Evolutionary conservation across 2,329 filamentous ascomycete species (phyloP).

Genomic region (Cytospora paraplurivora): DNA sequence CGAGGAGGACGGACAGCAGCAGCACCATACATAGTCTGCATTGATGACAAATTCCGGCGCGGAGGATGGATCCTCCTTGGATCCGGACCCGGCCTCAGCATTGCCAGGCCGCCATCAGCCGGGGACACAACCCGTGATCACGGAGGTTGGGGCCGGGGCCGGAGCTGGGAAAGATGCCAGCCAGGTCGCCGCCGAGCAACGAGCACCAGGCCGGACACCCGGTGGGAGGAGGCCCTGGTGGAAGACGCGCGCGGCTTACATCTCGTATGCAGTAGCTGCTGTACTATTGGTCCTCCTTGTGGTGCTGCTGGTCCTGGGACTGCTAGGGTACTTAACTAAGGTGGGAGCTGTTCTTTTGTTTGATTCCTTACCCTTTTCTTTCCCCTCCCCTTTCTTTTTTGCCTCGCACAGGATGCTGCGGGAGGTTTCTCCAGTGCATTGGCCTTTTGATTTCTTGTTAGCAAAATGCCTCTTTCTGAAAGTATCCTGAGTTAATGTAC

Average conservation of each 20-base stretch:
- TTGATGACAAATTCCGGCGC: constrained; percentile 22
- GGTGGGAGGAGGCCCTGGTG: constrained; percentile 23
- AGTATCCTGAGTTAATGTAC: too few species aligned
- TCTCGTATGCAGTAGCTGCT: constrained; percentile 16
- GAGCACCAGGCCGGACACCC: not conserved
- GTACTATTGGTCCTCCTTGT: constrained; percentile 22
- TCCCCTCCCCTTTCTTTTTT: constrained; percentile 22
- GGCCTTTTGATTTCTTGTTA: too few species aligned
- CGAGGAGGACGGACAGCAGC: constrained; percentile 16
- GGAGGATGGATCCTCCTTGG: constrained; percentile 22
- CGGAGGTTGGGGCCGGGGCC: constrained; percentile 2
- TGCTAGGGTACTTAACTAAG: constrained; percentile 27
- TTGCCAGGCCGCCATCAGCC: not conserved
- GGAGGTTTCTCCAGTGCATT: too few species aligned
- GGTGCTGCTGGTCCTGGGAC: constrained; percentile 27
- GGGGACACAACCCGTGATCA: constrained; percentile 6
- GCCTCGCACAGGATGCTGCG: constrained; percentile 13
- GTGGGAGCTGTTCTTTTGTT: constrained; percentile 14
- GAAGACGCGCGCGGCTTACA: constrained; percentile 21
- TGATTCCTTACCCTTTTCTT: not conserved
- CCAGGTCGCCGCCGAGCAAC: not conserved
- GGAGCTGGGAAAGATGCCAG: constrained; percentile 15
- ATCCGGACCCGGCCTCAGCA: constrained; percentile 11
- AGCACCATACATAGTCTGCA: constrained; percentile 2
- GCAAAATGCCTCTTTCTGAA: too few species aligned